phyloP scores from a whole-genome alignment of 331 rosid genomes.

The Malus hybrid region DNA sequence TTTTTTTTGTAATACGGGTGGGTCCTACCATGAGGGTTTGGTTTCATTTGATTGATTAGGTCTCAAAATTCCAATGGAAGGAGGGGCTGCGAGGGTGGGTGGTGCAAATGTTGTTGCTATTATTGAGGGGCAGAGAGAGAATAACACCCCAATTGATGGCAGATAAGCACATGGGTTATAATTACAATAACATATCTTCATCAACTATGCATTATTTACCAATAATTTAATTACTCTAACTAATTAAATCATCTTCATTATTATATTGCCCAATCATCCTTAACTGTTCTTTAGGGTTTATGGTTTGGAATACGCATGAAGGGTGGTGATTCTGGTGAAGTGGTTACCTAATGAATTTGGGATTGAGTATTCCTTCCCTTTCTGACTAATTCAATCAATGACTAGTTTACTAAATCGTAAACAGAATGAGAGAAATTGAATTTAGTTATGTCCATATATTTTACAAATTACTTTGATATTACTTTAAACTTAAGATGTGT shows the following conservation, averaged over 20 bases:
- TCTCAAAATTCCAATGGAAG: neutral
- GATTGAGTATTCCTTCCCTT: neutral
- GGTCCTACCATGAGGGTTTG: neutral
- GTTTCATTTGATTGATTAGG: neutral
- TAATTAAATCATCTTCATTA: neutral
- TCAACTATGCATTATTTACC: neutral
- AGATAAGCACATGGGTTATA: constrained; percentile 1
- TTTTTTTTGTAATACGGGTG: neutral
- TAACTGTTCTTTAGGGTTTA: neutral
- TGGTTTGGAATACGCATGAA: neutral
- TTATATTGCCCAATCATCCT: neutral
- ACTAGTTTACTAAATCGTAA: too few species aligned
- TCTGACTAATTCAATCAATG: neutral
- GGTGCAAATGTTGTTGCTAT: neutral
- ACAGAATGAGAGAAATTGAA: too few species aligned
- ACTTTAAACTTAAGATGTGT: too few species aligned
- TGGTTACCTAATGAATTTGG: neutral
- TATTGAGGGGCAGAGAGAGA: neutral
- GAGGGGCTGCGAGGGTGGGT: neutral
- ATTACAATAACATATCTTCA: neutral
- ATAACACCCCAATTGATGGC: neutral
- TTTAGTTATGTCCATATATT: too few species aligned
- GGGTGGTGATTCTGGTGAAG: neutral
- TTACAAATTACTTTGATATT: too few species aligned
- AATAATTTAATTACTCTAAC: neutral